A percentile compares a stretch with the other conserved stretches of the same genome.
Evolutionary conservation across 805 yeast genomes (phyloP).

Genomic region (Lachancea thermotolerans): DNA sequence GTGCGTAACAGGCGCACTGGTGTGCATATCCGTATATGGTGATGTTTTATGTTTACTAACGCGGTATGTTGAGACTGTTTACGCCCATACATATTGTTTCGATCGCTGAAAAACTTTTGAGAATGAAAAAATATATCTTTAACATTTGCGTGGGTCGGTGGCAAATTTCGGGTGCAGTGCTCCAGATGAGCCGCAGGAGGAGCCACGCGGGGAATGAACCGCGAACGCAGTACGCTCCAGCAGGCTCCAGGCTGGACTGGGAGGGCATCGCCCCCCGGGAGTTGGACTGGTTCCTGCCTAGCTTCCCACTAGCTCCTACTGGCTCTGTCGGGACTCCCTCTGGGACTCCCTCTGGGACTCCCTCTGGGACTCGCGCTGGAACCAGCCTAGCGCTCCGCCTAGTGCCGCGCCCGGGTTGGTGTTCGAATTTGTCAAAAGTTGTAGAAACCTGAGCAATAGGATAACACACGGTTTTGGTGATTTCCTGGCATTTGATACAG

Average conservation of each 20-base stretch:
- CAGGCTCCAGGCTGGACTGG: neutral
- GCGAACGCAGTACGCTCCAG: neutral
- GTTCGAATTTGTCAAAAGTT: neutral
- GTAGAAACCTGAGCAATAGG: constrained; percentile 3
- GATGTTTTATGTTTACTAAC: too few species aligned
- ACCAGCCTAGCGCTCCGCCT: neutral
- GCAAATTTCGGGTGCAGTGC: too few species aligned
- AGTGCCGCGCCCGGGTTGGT: neutral
- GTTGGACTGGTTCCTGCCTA: neutral
- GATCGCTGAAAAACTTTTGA: too few species aligned
- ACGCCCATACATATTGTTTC: too few species aligned
- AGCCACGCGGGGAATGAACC: too few species aligned
- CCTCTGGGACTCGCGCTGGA: neutral
- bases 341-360: neutral
- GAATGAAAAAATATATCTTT: too few species aligned
- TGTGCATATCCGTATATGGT: too few species aligned
- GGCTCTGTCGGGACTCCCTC: neutral
- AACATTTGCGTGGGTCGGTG: too few species aligned
- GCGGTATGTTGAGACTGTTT: too few species aligned
- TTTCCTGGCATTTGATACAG: neutral
- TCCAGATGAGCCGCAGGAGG: too few species aligned
- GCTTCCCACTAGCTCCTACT: neutral
- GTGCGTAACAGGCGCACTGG: too few species aligned
- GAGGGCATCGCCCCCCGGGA: neutral
- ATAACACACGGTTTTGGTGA: neutral